phyloP scores from a whole-genome alignment of 495 filamentous ascomycete genomes.

The Bacidia gigantensis region DNA sequence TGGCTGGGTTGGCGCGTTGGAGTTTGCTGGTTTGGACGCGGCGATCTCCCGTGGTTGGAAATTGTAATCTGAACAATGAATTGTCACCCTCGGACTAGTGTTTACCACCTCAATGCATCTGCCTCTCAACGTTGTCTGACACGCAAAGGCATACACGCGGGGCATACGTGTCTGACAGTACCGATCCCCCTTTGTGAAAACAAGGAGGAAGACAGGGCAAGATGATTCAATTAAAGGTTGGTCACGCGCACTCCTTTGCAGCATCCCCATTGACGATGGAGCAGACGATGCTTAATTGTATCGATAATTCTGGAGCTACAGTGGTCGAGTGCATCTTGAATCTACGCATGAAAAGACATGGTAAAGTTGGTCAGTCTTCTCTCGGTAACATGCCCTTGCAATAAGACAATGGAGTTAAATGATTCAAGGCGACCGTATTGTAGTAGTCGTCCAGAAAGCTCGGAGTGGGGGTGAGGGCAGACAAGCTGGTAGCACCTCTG shows the following conservation, averaged over 20 bases:
- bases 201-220: too few species aligned
- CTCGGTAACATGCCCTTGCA: neutral
- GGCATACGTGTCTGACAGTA: too few species aligned
- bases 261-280: neutral
- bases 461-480: constrained; percentile 56
- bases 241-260: neutral
- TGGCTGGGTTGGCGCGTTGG: neutral
- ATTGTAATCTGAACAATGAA: neutral
- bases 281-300: constrained; percentile 96
- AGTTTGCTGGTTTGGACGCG: neutral
- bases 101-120: too few species aligned
- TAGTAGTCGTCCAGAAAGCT: constrained; percentile 96
- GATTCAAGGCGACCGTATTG: constrained; percentile 78
- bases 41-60: constrained; percentile 1
- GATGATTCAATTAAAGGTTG: constrained; percentile 98
- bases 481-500: constrained; percentile 30
- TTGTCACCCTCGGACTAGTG: neutral
- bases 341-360: constrained; percentile 75
- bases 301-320: constrained; percentile 99
- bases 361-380: constrained; percentile 64
- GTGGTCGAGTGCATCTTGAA: constrained; percentile 93
- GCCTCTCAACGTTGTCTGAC: too few species aligned
- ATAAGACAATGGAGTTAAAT: neutral
- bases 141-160: too few species aligned
- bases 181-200: too few species aligned